Conservation (phyloP, 257 asterid genomes). For the Nicotiana tomentosiformis region DNA sequence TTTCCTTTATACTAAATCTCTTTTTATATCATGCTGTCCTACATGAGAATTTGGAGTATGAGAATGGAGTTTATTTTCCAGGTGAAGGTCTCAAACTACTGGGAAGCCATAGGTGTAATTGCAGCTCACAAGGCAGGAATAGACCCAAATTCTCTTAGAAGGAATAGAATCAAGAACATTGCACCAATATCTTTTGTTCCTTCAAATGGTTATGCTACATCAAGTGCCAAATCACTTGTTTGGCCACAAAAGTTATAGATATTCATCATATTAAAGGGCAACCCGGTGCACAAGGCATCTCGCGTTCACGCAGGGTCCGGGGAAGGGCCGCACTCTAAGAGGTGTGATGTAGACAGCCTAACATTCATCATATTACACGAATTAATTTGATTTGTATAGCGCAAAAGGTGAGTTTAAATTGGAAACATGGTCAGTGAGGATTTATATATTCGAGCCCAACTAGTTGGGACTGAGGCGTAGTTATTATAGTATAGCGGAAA, state of each 20-base stretch:
- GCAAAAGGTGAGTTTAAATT: not conserved
- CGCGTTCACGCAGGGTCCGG: no score
- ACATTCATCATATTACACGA: not conserved
- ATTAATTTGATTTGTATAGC: not conserved
- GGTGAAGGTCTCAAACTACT: constrained; percentile 76
- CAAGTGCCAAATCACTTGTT: constrained; percentile 18
- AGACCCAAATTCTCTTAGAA: constrained; percentile 67
- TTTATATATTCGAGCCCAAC: not conserved
- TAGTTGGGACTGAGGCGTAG: not conserved
- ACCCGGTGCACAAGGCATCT: no score
- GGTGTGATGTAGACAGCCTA: no score
- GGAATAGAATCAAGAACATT: constrained; percentile 48
- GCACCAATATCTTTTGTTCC: constrained; percentile 10
- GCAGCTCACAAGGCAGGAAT: constrained; percentile 94
- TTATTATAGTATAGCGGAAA: not conserved
- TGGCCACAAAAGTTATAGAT: not conserved
- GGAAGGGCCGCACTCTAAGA: no score
- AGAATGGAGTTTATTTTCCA: constrained; percentile 19
- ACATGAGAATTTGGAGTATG: no score
- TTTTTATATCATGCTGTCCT: not conserved
- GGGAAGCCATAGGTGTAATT: constrained; percentile 91
- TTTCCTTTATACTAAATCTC: not conserved
- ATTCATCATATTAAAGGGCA: not conserved
- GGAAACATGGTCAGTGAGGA: not conserved
- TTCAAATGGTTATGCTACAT: constrained; percentile 31